Base-by-base conservation (phyloP, 192 early-diverging fungal genomes). In the Backusella liffmaniae region DNA sequence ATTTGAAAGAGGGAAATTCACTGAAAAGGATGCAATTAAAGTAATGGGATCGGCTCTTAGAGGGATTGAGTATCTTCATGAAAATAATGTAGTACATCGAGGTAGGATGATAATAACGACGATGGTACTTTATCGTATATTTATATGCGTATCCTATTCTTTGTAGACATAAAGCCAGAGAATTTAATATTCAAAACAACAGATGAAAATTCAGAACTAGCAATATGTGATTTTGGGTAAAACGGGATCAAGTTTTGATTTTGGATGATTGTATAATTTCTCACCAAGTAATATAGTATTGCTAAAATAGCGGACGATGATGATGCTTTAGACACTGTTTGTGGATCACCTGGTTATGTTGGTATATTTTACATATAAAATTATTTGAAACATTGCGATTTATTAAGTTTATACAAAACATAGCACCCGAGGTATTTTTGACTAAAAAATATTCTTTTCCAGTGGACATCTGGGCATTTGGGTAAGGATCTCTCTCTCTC, bases 401-500 rank as follows among this genome's bases (percentile, higher is more conserved):
- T 59, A 59, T 59, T 59, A 59, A 59, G 9, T 26, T 2, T 59
- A 26, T 26, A 12, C 10, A 39, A 39, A 10, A 39, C 37, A 39
- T 32, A 81, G 93, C 93, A 13, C 92, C 92, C 23, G 96, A 99
- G 85, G 90, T 99, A 29, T 82, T 96, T 26, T 80, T 90, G 70
- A 89, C 93, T 68, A 86, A 88, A 70, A 91, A 91, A 5, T 93
- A 98, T 82, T 92, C 94, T 37, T 95, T 95, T 80, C 83, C 93
- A 21, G 96, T 98, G 1, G 96, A 99, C 82, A 86, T 99, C 72
- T 99, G 96, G 96, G 93, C 92, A 7, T 91, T 97, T 75, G 96
- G 86, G 86, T 87, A 80, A 74, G 37, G 44, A 71, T 18, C 4
- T 16, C 39, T 10, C 39, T 16, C 6, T 16, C 15, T 35, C 15